A percentile compares a stretch with the other conserved stretches of the same genome.
Evolutionary conservation across 371 early-diverging fungal species (phyloP).

Genomic region (Mortierella sp.): DNA sequence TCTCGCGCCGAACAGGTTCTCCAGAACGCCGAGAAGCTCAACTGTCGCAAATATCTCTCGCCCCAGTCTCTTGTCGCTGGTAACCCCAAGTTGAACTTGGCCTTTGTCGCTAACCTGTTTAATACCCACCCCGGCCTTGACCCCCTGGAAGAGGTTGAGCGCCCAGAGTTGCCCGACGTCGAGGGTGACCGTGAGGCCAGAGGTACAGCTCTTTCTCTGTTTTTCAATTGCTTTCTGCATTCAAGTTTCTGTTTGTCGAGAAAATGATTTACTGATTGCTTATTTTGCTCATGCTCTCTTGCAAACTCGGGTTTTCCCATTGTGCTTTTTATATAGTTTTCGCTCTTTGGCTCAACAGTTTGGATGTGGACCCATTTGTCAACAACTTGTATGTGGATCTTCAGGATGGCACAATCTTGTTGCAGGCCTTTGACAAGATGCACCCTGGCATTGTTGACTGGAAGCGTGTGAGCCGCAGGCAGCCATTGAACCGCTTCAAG

Average conservation of each 20-base stretch:
- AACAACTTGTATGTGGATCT: constrained; percentile 91
- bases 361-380: constrained; percentile 96
- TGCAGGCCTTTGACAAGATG: constrained; percentile 95
- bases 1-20: constrained; percentile 92
- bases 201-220: constrained; percentile 58
- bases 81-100: constrained; percentile 95
- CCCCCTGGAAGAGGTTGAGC: constrained; percentile 86
- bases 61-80: constrained; percentile 94
- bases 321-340: constrained; percentile 69
- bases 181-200: constrained; percentile 97
- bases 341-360: constrained; percentile 95
- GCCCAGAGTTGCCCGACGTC: constrained; percentile 87
- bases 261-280: neutral
- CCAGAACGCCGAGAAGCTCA: constrained; percentile 91
- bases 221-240: neutral
- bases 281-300: constrained; percentile 4
- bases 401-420: constrained; percentile 81
- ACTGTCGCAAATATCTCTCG: constrained; percentile 94
- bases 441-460: constrained; percentile 91
- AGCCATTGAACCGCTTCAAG: constrained; percentile 90
- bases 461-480: constrained; percentile 85
- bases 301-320: neutral
- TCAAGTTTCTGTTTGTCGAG: neutral
- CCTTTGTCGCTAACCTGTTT: constrained; percentile 95
- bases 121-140: constrained; percentile 96